Conservation (phyloP, 495 filamentous ascomycete species). For the Pyronema omphalodes region DNA sequence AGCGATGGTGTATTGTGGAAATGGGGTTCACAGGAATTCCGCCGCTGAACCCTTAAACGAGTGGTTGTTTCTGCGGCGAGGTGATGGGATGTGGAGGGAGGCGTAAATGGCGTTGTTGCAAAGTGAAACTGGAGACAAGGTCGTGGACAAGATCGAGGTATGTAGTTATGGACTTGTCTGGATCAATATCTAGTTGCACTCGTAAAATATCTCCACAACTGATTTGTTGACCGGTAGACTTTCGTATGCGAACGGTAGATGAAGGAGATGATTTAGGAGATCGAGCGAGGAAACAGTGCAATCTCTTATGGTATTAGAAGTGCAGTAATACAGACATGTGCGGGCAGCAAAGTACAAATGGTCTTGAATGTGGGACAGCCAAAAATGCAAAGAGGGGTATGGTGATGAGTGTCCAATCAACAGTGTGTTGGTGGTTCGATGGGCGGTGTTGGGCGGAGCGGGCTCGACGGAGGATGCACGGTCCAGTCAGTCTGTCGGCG, state of each 20-base stretch:
- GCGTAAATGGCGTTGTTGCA: background rate
- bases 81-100: no score
- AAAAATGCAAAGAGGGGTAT: background rate
- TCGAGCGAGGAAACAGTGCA: background rate
- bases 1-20: no score
- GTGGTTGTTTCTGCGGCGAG: no score
- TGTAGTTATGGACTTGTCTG: background rate
- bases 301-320: background rate
- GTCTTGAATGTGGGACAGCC: no score
- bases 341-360: background rate
- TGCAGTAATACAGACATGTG: background rate
- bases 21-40: no score
- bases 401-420: background rate
- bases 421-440: background rate
- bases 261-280: background rate
- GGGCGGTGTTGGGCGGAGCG: no score
- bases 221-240: background rate
- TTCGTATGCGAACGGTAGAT: background rate
- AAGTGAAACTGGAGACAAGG: background rate
- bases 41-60: no score
- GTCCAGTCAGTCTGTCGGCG: no score
- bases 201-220: background rate
- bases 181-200: background rate
- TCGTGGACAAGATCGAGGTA: background rate
- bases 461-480: no score